phyloP scores from a whole-genome alignment of 208 protist species.

The Trypanosoma theileri region DNA sequence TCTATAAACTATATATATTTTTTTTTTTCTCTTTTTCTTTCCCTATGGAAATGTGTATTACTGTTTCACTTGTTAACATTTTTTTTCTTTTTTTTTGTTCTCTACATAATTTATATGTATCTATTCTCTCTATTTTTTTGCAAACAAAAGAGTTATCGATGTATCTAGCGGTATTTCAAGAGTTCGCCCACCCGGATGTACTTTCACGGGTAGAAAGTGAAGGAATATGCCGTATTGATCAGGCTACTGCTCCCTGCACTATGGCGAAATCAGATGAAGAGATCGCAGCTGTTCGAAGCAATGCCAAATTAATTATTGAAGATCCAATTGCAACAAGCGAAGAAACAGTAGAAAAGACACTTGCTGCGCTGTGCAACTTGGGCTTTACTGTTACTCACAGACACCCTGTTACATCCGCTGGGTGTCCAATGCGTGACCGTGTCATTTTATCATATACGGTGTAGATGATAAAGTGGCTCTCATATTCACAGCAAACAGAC shows the following conservation, averaged over 20 bases:
- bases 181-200: constrained; percentile 77
- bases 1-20: no score
- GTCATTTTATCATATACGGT: constrained; percentile 68
- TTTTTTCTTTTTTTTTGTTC: constrained; percentile 18
- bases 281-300: constrained; percentile 50
- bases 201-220: constrained; percentile 50
- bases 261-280: constrained; percentile 61
- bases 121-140: no score
- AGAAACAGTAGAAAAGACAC: constrained; percentile 42
- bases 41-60: not conserved
- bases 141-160: constrained; percentile 23
- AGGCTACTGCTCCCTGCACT: constrained; percentile 29
- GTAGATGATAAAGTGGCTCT: constrained; percentile 13
- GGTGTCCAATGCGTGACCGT: constrained; percentile 74
- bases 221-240: constrained; percentile 68
- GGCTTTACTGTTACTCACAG: constrained; percentile 65
- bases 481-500: not conserved
- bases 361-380: constrained; percentile 50
- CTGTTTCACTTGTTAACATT: constrained; percentile 11
- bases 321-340: constrained; percentile 33
- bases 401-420: constrained; percentile 70
- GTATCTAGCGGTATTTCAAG: constrained; percentile 77
- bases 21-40: constrained; percentile 9
- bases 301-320: constrained; percentile 81
- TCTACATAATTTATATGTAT: constrained; percentile 14